phyloP scores from a whole-genome alignment of 2,329 filamentous ascomycete genomes.

The Venturia pyrina region DNA sequence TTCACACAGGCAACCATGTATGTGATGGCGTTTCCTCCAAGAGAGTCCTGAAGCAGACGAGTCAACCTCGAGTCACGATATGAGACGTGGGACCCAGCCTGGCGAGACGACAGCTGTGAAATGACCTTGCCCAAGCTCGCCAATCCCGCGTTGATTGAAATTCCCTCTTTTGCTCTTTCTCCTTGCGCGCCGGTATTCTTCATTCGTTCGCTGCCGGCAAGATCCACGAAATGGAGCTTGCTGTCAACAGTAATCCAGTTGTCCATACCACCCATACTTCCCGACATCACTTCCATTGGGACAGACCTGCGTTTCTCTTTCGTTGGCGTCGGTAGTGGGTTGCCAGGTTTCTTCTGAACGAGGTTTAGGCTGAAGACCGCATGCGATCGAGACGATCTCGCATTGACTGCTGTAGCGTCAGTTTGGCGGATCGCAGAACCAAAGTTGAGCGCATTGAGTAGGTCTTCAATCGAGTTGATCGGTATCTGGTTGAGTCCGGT shows the following conservation, averaged over 20 bases:
- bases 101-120: constrained; percentile 86
- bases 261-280: constrained; percentile 31
- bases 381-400: constrained; percentile 93
- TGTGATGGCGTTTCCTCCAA: constrained; percentile 93
- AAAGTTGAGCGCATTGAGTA: constrained; percentile 81
- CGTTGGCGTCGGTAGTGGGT: constrained; percentile 33
- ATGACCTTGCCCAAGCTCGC: constrained; percentile 96
- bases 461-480: constrained; percentile 84
- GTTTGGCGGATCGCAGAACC: constrained; percentile 93
- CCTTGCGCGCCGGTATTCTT: constrained; percentile 97
- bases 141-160: constrained; percentile 94
- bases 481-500: constrained; percentile 81
- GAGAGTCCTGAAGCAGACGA: constrained; percentile 85
- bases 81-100: constrained; percentile 81
- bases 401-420: constrained; percentile 93
- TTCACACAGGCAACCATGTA: constrained; percentile 99
- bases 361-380: constrained; percentile 95
- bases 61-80: constrained; percentile 98
- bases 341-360: constrained; percentile 66
- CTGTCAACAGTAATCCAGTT: constrained; percentile 80
- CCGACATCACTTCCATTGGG: constrained; percentile 66
- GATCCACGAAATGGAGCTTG: constrained; percentile 96
- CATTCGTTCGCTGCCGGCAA: constrained; percentile 89
- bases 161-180: constrained; percentile 88
- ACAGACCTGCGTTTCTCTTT: constrained; percentile 81